Evolutionary conservation across 192 early-diverging fungal genomes (phyloP).

Genomic region (Coemansia javaensis): DNA sequence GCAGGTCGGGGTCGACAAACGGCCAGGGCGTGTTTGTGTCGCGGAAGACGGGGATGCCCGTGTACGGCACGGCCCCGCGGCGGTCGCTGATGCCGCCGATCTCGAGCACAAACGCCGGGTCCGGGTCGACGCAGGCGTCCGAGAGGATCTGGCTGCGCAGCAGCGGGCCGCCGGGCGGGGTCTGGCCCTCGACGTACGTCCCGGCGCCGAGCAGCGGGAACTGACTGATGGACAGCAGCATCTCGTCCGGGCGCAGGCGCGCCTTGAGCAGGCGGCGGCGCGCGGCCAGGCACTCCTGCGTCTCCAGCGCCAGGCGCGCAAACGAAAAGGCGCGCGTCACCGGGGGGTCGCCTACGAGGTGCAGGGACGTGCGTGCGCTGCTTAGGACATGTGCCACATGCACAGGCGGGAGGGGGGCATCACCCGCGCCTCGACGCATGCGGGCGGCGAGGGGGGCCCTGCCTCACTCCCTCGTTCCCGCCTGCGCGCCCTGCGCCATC

Average conservation of each 20-base stretch:
- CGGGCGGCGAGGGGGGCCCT: no score
- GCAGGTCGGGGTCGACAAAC: conserved; percentile 68
- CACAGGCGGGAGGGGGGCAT: no score
- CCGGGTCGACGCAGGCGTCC: conserved; percentile 86
- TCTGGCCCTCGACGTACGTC: conserved; percentile 63
- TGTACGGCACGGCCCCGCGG: conserved; percentile 86
- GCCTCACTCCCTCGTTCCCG: no score
- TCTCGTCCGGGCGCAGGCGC: conserved; percentile 67
- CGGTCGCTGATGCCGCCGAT: conserved; percentile 88
- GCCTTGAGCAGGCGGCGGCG: conserved; percentile 66
- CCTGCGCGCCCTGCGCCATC: no score
- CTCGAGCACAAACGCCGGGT: conserved; percentile 83
- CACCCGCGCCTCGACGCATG: no score
- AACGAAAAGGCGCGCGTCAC: conserved; percentile 30
- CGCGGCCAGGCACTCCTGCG: conserved; percentile 13
- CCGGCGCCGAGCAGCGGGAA: conserved; percentile 85
- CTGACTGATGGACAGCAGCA: conserved; percentile 76
- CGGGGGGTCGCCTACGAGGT: conserved; percentile 45
- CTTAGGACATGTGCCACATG: background rate
- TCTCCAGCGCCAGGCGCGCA: conserved; percentile 28
- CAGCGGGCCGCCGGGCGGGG: conserved; percentile 57
- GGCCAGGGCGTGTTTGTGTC: conserved; percentile 85
- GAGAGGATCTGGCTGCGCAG: conserved; percentile 83
- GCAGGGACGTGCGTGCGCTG: background rate
- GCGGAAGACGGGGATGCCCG: conserved; percentile 88